Base-by-base conservation (phyloP, 352 stramenopile species). In the Globisporangium echinulatum region DNA sequence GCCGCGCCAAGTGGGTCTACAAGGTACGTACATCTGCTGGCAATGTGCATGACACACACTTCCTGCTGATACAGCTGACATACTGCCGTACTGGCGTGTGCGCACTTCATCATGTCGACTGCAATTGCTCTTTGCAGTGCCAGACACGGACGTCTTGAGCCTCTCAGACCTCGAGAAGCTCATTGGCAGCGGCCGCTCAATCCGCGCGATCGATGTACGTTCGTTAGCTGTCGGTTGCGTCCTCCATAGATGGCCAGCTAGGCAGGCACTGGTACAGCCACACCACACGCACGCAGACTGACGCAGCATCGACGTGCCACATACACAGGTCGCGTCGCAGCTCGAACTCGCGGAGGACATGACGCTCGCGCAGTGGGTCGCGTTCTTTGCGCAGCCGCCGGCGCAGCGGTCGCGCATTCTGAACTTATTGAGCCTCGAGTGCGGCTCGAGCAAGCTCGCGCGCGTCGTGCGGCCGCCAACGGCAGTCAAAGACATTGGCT, bases 361-460 rank as follows among this genome's bases (percentile, higher is more conserved):
- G 70, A 72, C 63, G 54, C 53, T 67, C 25, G 44, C 59, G 10
- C 52, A 79, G 42, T 79, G 71, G 71, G 71, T 79, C 48, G 49
- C 25, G 50, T 79, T 71, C 52, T 79, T 79, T 56, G n/a, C 4
- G 8, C n/a, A 49, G 44, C 49, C 65, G 19, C 14, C 60, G 5
- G 40, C 50, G 1, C 7, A 63, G 51, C 68, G 71, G 5, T 53
- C 55, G 4, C 56, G 63, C 37, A 58, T 76, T 9, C 56, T 76
- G 8, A 79, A 79, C 54, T 63, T 76, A 19, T 63, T 76, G 14
- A 76, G 71, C 47, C 66, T 75, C 51, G 71, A 79, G 53, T 79
- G 68, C 56, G 67, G 56, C 15, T 66, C 62, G 42, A 79, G 68
- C 9, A 61, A 62, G n/a, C 66, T 79, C n/a, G 65, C 64, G 25